These are phyloP conservation scores for Diplodia scrobiculata DNA, from an alignment of 2,329 filamentous ascomycete species.

Conservation along the genomic window DNA sequence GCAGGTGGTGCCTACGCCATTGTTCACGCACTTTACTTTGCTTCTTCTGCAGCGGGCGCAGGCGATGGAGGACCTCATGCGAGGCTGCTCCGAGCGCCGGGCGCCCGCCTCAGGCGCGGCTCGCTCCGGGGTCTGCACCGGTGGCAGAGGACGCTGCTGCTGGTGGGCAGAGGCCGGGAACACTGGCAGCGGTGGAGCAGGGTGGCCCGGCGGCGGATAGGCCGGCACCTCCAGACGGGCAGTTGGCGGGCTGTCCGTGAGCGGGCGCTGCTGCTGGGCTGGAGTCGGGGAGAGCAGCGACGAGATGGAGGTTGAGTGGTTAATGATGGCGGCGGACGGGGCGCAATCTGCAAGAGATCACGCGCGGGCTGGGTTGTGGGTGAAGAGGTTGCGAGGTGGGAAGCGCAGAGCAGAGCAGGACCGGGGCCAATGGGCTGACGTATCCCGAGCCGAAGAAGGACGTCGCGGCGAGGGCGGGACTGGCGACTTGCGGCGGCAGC, in stretches of 20 bases:
- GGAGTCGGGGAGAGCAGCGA: constrained; percentile 28
- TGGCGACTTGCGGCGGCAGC: neutral
- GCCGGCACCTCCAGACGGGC: constrained; percentile 21
- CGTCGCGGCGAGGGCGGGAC: neutral
- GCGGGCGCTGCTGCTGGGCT: constrained; percentile 12
- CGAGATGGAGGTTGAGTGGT: constrained; percentile 29
- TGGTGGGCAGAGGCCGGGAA: constrained; percentile 18
- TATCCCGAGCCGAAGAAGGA: constrained; percentile 5
- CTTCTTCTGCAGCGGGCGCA: constrained; percentile 74
- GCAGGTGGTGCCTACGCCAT: constrained; percentile 70
- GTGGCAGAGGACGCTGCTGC: constrained; percentile 21
- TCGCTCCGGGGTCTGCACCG: constrained; percentile 20
- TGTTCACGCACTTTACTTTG: constrained; percentile 86
- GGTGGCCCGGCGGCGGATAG: constrained; percentile 24
- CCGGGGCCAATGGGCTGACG: constrained; percentile 19
- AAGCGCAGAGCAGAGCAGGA: neutral
- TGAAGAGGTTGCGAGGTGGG: neutral
- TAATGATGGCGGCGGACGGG: constrained; percentile 28
- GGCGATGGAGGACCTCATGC: constrained; percentile 77
- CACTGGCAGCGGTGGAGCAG: constrained; percentile 20
- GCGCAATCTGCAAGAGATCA: constrained; percentile 27
- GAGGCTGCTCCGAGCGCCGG: constrained; percentile 35
- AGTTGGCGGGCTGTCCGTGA: constrained; percentile 26
- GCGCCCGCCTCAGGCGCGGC: constrained; percentile 27
- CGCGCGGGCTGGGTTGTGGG: constrained; percentile 7